phyloP scores from a whole-genome alignment of 2,329 filamentous ascomycete species.

The Apiospora arundinis region DNA sequence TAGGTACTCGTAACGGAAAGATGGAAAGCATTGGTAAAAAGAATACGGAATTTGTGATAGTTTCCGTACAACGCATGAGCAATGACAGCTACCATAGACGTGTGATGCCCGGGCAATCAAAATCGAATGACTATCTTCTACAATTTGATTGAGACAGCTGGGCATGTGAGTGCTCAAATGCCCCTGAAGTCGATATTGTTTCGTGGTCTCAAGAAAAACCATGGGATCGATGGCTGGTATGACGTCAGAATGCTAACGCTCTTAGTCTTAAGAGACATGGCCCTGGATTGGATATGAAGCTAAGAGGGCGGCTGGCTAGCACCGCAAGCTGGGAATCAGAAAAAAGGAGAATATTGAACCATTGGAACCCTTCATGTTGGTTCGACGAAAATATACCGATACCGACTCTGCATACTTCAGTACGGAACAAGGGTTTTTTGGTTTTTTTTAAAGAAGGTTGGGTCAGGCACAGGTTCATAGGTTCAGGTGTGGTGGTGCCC shows the following conservation, averaged over 20 bases:
- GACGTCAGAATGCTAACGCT: slow-evolving; percentile 1
- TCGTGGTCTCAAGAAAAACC: neutral
- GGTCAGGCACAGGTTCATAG: neutral
- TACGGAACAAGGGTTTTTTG: no score
- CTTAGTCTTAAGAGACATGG: neutral
- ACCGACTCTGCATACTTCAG: no score
- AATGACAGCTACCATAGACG: neutral
- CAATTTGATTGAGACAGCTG: neutral
- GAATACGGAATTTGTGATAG: neutral
- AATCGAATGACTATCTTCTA: neutral
- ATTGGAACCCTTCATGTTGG: no score
- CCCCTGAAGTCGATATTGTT: neutral
- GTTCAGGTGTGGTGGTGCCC: slow-evolving; percentile 10
- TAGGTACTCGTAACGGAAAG: no score
- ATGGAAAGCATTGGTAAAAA: neutral
- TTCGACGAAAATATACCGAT: neutral
- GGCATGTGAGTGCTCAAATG: neutral
- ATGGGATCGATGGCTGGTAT: neutral
- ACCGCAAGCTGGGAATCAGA: neutral
- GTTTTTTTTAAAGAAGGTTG: no score
- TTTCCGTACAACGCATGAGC: neutral
- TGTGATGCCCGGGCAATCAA: neutral
- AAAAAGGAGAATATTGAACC: no score
- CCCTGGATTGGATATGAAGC: neutral
- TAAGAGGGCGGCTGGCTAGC: neutral